Base-by-base conservation (phyloP, 129 eudicot genomes). In the Heracleum sosnowskyi region DNA sequence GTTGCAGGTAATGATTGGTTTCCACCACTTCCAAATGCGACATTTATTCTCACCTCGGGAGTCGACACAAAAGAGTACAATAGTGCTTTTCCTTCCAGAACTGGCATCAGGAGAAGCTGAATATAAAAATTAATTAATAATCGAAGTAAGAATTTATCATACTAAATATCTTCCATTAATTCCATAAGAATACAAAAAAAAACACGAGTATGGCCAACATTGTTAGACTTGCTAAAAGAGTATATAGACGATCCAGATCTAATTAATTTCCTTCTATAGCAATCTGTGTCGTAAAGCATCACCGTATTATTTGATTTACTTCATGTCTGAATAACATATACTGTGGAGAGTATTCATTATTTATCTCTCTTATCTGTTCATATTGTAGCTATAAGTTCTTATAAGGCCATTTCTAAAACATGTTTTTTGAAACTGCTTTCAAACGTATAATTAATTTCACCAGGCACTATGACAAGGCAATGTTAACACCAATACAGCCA, bases 11-110 rank as follows among this genome's bases (percentile, higher is more conserved):
- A 86, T 77, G 97, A 91, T 76, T 95, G 96, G 81, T 90, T 92
- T 81, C 95, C 96, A 73, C 99, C 96, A 83, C 97, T 95, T 74
- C 99, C 99, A 76, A 95, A 92, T 45, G 99, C 96, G 69, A 95
- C 90, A 37, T 93, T 96, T 41, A 95, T 83, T 80, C 99, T 88
- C 29, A 95, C 95, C 76, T 95, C 99, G 1, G 99, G 99, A 71
- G 89, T 85, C n/a, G 99, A 85, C 77, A 95, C 86, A 87, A 95
- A 95, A 26, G 99, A 92, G 84, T 92, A 92, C 73, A 88, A 40
- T 60, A 95, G 29, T 57, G 96, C 99, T 86, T 87, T 92, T 71
- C 99, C 99, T 69, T 92, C 95, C 76, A 95, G 81, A 85, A 90
- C 81, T 74, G 99, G 99, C 82, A 87, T 87, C 81, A 95, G 24